Evolutionary conservation across 805 yeast species (phyloP).

Genomic region (Cyberlindnera galapagoensis): DNA sequence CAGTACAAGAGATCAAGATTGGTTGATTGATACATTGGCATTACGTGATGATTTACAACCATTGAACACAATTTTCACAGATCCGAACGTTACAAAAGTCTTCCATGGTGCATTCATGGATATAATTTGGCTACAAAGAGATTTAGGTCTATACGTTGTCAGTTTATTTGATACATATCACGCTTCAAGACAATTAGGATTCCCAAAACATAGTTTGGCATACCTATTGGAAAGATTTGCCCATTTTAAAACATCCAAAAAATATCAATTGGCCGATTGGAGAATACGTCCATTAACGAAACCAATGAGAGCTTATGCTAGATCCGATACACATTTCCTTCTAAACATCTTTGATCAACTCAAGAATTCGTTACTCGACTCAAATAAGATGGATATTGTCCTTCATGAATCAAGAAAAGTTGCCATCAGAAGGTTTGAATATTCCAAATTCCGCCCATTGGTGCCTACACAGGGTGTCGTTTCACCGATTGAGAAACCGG

Average conservation of each 20-base stretch:
- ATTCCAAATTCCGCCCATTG: slow-evolving; percentile 53
- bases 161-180: slow-evolving; percentile 88
- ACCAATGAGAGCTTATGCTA: slow-evolving; percentile 79
- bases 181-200: slow-evolving; percentile 75
- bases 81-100: slow-evolving; percentile 78
- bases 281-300: slow-evolving; percentile 75
- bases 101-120: slow-evolving; percentile 98
- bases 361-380: slow-evolving; percentile 51
- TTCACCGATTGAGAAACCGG: slow-evolving; percentile 46
- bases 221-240: slow-evolving; percentile 76
- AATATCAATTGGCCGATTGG: slow-evolving; percentile 97
- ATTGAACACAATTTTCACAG: slow-evolving; percentile 69
- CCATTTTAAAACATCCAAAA: slow-evolving; percentile 80
- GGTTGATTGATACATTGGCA: slow-evolving; percentile 77
- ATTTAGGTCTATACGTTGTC: slow-evolving; percentile 85
- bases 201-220: slow-evolving; percentile 80
- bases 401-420: slow-evolving; percentile 71
- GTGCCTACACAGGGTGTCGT: slow-evolving; percentile 29
- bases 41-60: slow-evolving; percentile 63
- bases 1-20: slow-evolving; percentile 74
- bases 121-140: slow-evolving; percentile 94
- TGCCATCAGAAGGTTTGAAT: slow-evolving; percentile 77
- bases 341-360: slow-evolving; percentile 73
- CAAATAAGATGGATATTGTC: slow-evolving; percentile 51
- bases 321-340: slow-evolving; percentile 92